Percentiles rank a stretch among this genome's conserved stretches.
Conservation (phyloP, 345 rosid species). For the Lepidium didymum region DNA sequence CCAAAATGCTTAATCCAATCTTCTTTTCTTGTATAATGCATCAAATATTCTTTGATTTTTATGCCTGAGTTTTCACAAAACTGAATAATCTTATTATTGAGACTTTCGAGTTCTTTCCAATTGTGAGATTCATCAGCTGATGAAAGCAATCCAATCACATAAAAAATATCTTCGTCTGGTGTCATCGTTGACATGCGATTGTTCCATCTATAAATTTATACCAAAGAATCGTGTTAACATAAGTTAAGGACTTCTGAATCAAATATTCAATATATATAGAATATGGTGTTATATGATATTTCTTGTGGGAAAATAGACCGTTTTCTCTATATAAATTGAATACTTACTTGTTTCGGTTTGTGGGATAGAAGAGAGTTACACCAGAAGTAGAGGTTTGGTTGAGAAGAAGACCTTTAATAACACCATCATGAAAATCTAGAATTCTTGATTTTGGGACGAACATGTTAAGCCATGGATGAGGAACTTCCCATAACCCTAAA, state of each 20-base stretch:
- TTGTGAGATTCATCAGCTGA: slow-evolving; percentile 50
- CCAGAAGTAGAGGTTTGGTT: slow-evolving; percentile 57
- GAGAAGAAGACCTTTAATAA: slow-evolving; percentile 60
- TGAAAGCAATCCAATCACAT: slow-evolving; percentile 70
- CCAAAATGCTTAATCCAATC: slow-evolving; percentile 77
- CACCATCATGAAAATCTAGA: slow-evolving; percentile 52
- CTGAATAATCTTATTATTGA: slow-evolving; percentile 46
- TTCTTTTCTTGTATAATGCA: slow-evolving; percentile 35
- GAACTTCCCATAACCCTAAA: slow-evolving; percentile 83
- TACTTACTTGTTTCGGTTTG: slow-evolving; percentile 63
- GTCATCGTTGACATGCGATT: slow-evolving; percentile 53
- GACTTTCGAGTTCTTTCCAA: slow-evolving; percentile 47
- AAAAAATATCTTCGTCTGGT: slow-evolving; percentile 77
- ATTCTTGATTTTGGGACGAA: slow-evolving; percentile 73
- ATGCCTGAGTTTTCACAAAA: slow-evolving; percentile 54
- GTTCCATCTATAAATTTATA: slow-evolving; percentile 60
- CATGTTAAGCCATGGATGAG: slow-evolving; percentile 94
- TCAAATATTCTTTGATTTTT: slow-evolving; percentile 61
- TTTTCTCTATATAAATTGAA: background rate
- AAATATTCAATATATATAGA: too few relatives aligned
- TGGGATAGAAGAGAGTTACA: slow-evolving; percentile 70
- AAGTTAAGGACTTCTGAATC: too few relatives aligned
- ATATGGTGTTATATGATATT: too few relatives aligned
- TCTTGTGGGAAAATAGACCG: too few relatives aligned
- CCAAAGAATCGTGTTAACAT: background rate